Conservation (phyloP, 306 rosid genomes). For the Rosa chinensis region DNA sequence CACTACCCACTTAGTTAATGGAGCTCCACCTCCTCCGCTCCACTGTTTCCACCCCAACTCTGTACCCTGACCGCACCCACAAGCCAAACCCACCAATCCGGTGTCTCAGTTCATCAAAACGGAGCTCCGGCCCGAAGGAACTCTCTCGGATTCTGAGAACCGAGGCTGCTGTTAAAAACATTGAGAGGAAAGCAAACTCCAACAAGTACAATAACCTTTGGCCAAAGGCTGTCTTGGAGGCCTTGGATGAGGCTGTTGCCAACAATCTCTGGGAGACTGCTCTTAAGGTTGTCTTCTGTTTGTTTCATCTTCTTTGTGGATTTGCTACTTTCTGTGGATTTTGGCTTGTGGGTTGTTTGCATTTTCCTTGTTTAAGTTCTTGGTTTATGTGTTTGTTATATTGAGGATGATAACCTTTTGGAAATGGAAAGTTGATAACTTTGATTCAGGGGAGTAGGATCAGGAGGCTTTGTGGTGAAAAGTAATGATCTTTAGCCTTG, state of each 20-base stretch:
- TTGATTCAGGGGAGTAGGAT: background rate
- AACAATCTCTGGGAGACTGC: slow-evolving; percentile 55
- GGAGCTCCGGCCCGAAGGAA: slow-evolving; percentile 51
- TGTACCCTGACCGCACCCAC: background rate
- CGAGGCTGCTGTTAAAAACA: slow-evolving; percentile 73
- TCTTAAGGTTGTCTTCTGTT: slow-evolving; percentile 50
- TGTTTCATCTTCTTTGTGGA: too few species aligned
- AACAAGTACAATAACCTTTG: slow-evolving; percentile 60
- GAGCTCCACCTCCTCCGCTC: background rate
- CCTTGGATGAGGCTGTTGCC: slow-evolving; percentile 69
- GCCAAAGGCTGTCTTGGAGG: slow-evolving; percentile 86
- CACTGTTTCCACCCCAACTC: background rate
- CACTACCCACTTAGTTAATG: background rate
- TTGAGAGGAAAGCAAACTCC: slow-evolving; percentile 64
- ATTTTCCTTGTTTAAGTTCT: background rate
- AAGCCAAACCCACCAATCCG: slow-evolving; percentile 24
- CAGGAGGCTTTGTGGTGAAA: background rate
- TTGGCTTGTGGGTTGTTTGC: background rate
- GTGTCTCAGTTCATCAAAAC: slow-evolving; percentile 37
- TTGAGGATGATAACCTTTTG: background rate
- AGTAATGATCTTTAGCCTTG: background rate
- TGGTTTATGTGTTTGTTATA: background rate
- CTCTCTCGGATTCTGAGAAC: slow-evolving; percentile 79
- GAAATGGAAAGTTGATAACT: background rate
- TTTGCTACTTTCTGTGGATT: background rate